Base-by-base conservation (phyloP, 352 stramenopile species). In the Globisporangium cystogenes region DNA sequence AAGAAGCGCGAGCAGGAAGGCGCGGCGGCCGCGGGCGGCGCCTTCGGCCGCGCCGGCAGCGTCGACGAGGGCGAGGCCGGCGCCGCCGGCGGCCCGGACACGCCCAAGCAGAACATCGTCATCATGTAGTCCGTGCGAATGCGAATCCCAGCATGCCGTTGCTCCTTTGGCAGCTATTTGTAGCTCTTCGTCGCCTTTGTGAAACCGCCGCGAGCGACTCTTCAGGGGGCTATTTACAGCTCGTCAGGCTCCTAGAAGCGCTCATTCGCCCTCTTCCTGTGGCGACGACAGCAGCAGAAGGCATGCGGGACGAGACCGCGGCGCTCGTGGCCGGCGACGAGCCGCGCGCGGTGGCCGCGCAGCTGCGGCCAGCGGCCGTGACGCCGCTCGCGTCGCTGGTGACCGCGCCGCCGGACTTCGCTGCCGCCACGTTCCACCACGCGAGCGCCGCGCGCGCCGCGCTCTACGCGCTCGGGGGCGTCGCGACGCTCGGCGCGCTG, bases 111-210 rank as follows among this genome's bases (percentile, higher is more conserved):
- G 43, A 83, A 74, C 47, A 92, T 92, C 47, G 78, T 90, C 39
- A 86, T 72, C 35, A 87, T 92, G 81, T 92, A 87, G 65, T 56
- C n/a, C n/a, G n/a, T n/a, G n/a, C n/a, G n/a, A n/a, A n/a, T n/a
- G n/a, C n/a, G n/a, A n/a, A n/a, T n/a, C n/a, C n/a, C n/a, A n/a
- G n/a, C n/a, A n/a, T n/a, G n/a, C n/a, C n/a, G n/a, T n/a, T n/a
- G n/a, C n/a, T n/a, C n/a, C n/a, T n/a, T n/a, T n/a, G n/a, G n/a
- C n/a, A n/a, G n/a, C 26, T 29, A 29, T 29, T 29, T 29, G 26
- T 29, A 29, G 26, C 26, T 29, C 26, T 29, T 29, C 26, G n/a
- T n/a, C n/a, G n/a, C n/a, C n/a, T n/a, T n/a, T n/a, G n/a, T n/a
- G 26, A 29, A 29, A 29, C 26, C 26, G 26, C 26, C 26, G 5